These are phyloP conservation scores for Agastache rugosa DNA, from an alignment of 257 asterid species.

Conservation along the genomic window DNA sequence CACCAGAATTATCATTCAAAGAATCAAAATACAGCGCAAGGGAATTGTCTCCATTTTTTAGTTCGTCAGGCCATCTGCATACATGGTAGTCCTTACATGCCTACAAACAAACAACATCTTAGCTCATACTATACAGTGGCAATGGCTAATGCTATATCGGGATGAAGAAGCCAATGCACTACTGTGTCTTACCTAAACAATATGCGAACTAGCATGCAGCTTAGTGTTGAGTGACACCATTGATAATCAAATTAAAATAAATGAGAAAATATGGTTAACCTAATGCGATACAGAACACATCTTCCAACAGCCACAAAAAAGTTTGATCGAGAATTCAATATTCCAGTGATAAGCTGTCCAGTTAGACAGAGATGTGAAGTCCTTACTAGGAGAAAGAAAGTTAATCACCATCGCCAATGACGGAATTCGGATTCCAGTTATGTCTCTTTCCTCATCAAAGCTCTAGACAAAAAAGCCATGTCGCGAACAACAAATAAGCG, in stretches of 20 bases:
- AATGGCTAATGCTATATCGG: neutral
- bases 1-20: conserved; percentile 62
- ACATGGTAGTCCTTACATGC: conserved; percentile 92
- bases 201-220: neutral
- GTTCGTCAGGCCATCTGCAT: conserved; percentile 80
- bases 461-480: conserved; percentile 51
- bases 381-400: conserved; percentile 84
- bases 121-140: conserved; percentile 14
- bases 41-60: conserved; percentile 57
- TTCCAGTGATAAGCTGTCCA: conserved; percentile 32
- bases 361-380: conserved; percentile 46
- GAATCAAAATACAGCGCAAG: conserved; percentile 81
- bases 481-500: conserved; percentile 8
- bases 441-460: conserved; percentile 84
- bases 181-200: neutral
- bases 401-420: conserved; percentile 93
- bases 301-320: conserved; percentile 16
- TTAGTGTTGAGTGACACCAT: neutral
- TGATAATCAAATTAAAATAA: conserved; percentile 4
- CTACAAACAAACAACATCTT: conserved; percentile 44
- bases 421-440: conserved; percentile 72
- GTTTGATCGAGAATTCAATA: neutral
- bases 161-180: conserved; percentile 18
- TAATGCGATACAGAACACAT: conserved; percentile 6
- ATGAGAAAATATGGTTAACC: neutral